Evolutionary conservation across 2,329 filamentous ascomycete species (phyloP).

Genomic region (Aspergillus quadricinctus): DNA sequence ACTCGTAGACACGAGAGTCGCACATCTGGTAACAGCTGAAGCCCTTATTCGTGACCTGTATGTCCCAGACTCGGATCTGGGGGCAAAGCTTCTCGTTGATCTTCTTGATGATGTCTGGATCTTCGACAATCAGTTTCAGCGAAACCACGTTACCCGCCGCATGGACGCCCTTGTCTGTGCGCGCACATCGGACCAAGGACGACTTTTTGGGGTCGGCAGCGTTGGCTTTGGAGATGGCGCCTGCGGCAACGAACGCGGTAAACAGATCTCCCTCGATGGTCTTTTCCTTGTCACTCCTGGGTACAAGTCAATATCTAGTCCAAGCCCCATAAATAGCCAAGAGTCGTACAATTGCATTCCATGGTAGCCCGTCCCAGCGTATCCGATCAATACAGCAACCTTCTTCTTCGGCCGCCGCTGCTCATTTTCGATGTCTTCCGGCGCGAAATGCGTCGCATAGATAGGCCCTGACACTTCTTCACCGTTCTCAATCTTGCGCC

Average conservation of each 20-base stretch:
- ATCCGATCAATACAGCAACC: constrained; percentile 91
- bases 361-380: constrained; percentile 93
- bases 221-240: constrained; percentile 94
- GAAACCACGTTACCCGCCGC: constrained; percentile 94
- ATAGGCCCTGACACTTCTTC: constrained; percentile 42
- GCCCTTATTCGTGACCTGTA: constrained; percentile 79
- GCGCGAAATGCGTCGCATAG: constrained; percentile 57
- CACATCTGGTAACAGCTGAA: constrained; percentile 95
- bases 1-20: constrained; percentile 96
- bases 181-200: constrained; percentile 84
- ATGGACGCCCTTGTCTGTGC: constrained; percentile 96
- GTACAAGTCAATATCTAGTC: constrained; percentile 1
- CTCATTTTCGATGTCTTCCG: constrained; percentile 85
- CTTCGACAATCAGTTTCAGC: constrained; percentile 91
- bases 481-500: constrained; percentile 49
- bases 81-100: constrained; percentile 82
- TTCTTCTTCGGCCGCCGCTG: constrained; percentile 89
- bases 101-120: constrained; percentile 77
- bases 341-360: constrained; percentile 76
- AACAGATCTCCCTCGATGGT: constrained; percentile 97
- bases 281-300: constrained; percentile 60
- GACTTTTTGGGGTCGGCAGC: constrained; percentile 96
- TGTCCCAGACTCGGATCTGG: constrained; percentile 94
- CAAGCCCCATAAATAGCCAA: background rate
- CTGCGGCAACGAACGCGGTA: constrained; percentile 81